These are phyloP conservation scores for Populus deltoides DNA, from an alignment of 345 rosid species.

Conservation along the genomic window DNA sequence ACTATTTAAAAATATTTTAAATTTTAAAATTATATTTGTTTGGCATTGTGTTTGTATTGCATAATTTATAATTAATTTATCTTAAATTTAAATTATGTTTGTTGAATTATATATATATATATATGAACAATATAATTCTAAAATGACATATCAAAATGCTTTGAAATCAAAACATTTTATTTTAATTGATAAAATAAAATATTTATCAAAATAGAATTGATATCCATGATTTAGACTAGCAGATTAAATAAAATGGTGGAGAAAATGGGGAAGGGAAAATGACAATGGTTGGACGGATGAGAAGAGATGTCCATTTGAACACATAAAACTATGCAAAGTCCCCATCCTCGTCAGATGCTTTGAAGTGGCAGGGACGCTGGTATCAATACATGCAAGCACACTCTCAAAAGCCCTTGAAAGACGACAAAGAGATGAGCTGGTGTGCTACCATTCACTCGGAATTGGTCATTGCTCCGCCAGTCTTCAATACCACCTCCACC, in stretches of 20 bases:
- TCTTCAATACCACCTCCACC: conserved; percentile 91
- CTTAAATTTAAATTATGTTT: too few relatives aligned
- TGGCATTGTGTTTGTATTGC: too few relatives aligned
- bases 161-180: too few relatives aligned
- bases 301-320: conserved; percentile 98
- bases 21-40: too few relatives aligned
- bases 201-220: accelerated
- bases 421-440: conserved; percentile 98
- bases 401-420: conserved; percentile 89
- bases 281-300: conserved; percentile 93
- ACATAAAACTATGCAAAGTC: conserved; percentile 91
- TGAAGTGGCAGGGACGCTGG: conserved; percentile 94
- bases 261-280: conserved; percentile 38
- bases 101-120: too few relatives aligned
- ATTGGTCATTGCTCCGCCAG: conserved; percentile 99
- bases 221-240: too few relatives aligned
- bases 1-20: too few relatives aligned
- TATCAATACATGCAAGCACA: conserved; percentile 92
- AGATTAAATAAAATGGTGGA: too few relatives aligned
- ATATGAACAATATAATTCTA: too few relatives aligned
- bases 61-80: too few relatives aligned
- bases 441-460: conserved; percentile 98
- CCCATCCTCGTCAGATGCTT: conserved; percentile 94
- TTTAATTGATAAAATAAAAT: too few relatives aligned
- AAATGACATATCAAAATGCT: too few relatives aligned